phyloP scores from a whole-genome alignment of 352 stramenopile genomes.

The Phytophthora crassamura region DNA sequence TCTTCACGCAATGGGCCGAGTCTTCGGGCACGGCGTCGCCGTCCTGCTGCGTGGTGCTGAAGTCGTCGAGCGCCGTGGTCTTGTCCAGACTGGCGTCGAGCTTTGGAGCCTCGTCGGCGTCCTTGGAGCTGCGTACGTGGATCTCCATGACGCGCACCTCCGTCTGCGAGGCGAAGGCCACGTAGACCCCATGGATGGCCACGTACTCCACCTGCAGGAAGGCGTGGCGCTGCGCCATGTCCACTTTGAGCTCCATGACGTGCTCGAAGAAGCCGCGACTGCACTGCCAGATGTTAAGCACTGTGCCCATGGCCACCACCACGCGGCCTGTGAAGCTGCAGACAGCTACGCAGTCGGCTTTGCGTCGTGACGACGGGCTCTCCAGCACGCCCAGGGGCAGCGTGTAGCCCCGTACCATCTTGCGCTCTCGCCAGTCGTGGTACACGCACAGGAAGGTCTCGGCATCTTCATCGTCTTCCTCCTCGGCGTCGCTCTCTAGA shows the following conservation, averaged over 20 bases:
- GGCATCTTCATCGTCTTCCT: conserved; percentile 46
- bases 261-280: conserved; percentile 89
- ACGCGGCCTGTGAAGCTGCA: conserved; percentile 87
- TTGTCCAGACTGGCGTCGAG: conserved; percentile 25
- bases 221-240: conserved; percentile 75
- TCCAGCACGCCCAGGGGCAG: conserved; percentile 80
- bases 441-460: conserved; percentile 90
- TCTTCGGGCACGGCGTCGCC: conserved; percentile 46
- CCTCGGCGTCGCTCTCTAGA: conserved; percentile 64
- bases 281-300: conserved; percentile 89
- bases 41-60: conserved; percentile 1
- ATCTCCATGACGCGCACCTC: conserved; percentile 88
- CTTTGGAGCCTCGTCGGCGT: conserved; percentile 26
- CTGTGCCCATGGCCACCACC: conserved; percentile 72
- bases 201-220: conserved; percentile 81
- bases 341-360: conserved; percentile 76
- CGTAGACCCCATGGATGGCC: conserved; percentile 81
- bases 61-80: conserved; percentile 21
- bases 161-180: conserved; percentile 76
- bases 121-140: conserved; percentile 60
- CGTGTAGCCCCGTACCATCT: conserved; percentile 85
- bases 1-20: conserved; percentile 49
- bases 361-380: conserved; percentile 54
- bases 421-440: conserved; percentile 85
- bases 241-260: conserved; percentile 88